Conservation (phyloP, 2,329 filamentous ascomycete genomes). For the Fusarium mexicanum region DNA sequence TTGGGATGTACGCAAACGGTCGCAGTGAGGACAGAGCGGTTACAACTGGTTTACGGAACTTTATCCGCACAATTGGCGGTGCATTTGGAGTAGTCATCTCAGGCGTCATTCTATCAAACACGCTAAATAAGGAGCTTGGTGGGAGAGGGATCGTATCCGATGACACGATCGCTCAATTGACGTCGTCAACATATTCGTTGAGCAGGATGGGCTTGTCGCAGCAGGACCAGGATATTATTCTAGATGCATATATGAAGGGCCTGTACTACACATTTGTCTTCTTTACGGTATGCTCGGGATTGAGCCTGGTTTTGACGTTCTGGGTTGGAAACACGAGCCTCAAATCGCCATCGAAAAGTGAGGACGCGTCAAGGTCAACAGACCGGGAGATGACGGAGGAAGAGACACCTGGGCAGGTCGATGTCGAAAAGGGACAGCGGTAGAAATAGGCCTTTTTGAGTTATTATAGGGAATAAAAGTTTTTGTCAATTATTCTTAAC, state of each 20-base stretch:
- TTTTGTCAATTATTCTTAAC: not conserved
- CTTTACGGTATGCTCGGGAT: not conserved
- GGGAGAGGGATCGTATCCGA: not conserved
- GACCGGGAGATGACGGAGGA: not conserved
- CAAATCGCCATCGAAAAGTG: not conserved
- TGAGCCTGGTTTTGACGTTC: not conserved
- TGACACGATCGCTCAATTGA: not conserved
- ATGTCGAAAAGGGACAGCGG: not conserved
- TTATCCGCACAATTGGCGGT: constrained; percentile 7
- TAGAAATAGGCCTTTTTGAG: not conserved
- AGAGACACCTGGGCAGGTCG: not conserved
- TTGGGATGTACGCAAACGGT: not conserved
- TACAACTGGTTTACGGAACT: not conserved
- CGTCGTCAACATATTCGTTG: not conserved
- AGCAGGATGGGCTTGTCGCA: not conserved
- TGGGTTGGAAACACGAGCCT: constrained; percentile 2
- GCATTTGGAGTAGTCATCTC: not conserved
- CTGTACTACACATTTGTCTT: not conserved
- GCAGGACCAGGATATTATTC: not conserved
- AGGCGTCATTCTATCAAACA: not conserved
- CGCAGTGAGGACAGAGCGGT: not conserved
- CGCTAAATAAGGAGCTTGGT: not conserved
- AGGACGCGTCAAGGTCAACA: not conserved
- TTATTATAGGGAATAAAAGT: not conserved
- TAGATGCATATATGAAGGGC: not conserved